phyloP scores from a whole-genome alignment of 176 grass and related monocot genomes.

The Alopecurus myosuroides region DNA sequence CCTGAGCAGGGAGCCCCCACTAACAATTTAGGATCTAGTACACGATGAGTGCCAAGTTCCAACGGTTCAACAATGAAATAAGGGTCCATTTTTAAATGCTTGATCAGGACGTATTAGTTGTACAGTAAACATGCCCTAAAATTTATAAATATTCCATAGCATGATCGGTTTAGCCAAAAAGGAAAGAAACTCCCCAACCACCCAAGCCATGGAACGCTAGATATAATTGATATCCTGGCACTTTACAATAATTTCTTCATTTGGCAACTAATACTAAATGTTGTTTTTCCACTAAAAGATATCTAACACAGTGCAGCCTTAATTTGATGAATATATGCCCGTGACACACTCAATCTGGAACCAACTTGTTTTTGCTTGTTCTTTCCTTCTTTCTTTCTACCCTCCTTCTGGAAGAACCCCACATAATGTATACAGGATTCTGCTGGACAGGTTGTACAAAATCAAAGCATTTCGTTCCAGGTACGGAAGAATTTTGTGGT shows the following conservation, averaged over 20 bases:
- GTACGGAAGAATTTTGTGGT: slow-evolving; percentile 4
- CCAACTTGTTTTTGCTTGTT: not conserved
- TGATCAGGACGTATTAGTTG: not conserved
- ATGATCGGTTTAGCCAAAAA: not conserved
- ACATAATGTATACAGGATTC: not conserved
- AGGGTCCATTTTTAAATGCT: not conserved
- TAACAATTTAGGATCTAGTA: not conserved
- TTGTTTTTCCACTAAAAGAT: not conserved
- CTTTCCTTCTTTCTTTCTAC: not conserved
- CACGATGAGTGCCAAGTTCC: not conserved
- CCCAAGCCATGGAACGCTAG: not conserved
- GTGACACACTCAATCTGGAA: slow-evolving; percentile 13
- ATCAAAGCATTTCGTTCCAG: not conserved
- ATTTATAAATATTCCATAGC: not conserved
- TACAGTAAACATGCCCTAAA: not conserved
- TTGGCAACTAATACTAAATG: not conserved
- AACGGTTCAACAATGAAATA: not conserved
- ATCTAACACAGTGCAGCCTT: not conserved
- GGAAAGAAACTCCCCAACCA: not conserved
- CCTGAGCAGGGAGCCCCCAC: not conserved
- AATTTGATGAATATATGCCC: slow-evolving; percentile 34
- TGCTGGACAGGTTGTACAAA: slow-evolving; percentile 10
- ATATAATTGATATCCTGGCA: not conserved
- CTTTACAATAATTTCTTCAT: not conserved
- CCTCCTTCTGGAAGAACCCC: not conserved